Conservation (phyloP, 805 yeast species). For the Yamadazyma endophytica region DNA sequence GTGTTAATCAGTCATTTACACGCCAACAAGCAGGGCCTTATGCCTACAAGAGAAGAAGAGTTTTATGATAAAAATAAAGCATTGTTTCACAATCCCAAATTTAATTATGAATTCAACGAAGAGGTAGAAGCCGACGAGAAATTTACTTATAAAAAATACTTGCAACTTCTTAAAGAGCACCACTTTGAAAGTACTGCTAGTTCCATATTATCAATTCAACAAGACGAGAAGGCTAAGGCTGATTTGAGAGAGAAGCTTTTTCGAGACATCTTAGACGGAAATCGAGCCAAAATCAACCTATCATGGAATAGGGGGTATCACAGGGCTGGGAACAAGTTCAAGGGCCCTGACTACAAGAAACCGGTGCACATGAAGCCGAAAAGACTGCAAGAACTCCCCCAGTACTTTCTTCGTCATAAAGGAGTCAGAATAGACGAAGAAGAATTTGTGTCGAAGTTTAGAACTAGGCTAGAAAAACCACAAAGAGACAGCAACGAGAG, state of each 20-base stretch:
- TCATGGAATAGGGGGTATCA: constrained; percentile 11
- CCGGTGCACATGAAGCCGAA: background rate
- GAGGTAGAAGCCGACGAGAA: constrained; percentile 7
- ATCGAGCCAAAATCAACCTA: constrained; percentile 1
- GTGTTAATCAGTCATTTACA: constrained; percentile 20
- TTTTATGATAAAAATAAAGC: constrained; percentile 21
- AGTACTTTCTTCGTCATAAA: constrained; percentile 7
- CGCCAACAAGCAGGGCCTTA: no score
- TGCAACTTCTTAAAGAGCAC: no score
- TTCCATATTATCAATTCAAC: no score
- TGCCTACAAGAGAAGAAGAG: constrained; percentile 8
- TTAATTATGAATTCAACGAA: constrained; percentile 24
- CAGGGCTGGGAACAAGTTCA: background rate
- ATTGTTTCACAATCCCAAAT: constrained; percentile 21
- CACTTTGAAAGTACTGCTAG: no score
- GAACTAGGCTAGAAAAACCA: no score
- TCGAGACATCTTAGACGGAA: background rate
- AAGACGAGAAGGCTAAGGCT: background rate
- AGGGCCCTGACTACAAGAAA: background rate
- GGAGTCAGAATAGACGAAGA: constrained; percentile 9
- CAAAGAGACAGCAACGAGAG: constrained; percentile 51
- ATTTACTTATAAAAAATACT: constrained; percentile 7
- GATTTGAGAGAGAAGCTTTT: constrained; percentile 6
- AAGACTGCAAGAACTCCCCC: constrained; percentile 2
- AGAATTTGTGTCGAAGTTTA: constrained; percentile 6